Conservation (phyloP, 805 yeast species). For the Candida montana region DNA sequence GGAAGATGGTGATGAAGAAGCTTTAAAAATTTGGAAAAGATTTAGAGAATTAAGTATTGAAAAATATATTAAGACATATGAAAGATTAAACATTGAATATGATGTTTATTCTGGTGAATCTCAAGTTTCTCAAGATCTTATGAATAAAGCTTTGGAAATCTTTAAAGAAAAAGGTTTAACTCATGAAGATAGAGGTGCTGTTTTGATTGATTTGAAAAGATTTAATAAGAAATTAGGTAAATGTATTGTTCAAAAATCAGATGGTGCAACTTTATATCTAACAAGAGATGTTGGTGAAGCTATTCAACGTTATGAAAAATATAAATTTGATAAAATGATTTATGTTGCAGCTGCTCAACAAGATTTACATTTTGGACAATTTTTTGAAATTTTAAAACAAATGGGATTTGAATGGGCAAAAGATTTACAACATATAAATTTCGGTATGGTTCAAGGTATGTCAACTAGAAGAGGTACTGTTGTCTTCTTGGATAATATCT, state of each 20-base stretch:
- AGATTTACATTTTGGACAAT: slow-evolving; percentile 89
- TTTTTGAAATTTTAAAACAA: slow-evolving; percentile 87
- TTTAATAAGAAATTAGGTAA: slow-evolving; percentile 91
- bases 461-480: slow-evolving; percentile 97
- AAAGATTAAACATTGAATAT: slow-evolving; percentile 83
- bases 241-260: slow-evolving; percentile 86
- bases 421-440: slow-evolving; percentile 75
- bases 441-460: slow-evolving; percentile 99
- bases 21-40: slow-evolving; percentile 72
- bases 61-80: slow-evolving; percentile 81
- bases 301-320: slow-evolving; percentile 76
- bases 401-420: slow-evolving; percentile 88
- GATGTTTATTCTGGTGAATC: slow-evolving; percentile 95
- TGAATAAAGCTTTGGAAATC: slow-evolving; percentile 58
- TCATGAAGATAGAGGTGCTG: slow-evolving; percentile 87
- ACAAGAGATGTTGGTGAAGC: slow-evolving; percentile 98
- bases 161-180: slow-evolving; percentile 67
- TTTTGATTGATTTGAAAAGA: slow-evolving; percentile 75
- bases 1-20: slow-evolving; percentile 90
- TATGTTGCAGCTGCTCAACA: slow-evolving; percentile 96
- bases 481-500: slow-evolving; percentile 90
- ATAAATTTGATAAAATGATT: slow-evolving; percentile 90
- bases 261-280: slow-evolving; percentile 89
- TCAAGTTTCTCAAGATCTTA: slow-evolving; percentile 70
- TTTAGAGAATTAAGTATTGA: slow-evolving; percentile 90